A percentile compares a stretch with the other conserved stretches of the same genome.
Conservation (phyloP, 2,329 filamentous ascomycete species). For the Helicocarpus griseus region DNA sequence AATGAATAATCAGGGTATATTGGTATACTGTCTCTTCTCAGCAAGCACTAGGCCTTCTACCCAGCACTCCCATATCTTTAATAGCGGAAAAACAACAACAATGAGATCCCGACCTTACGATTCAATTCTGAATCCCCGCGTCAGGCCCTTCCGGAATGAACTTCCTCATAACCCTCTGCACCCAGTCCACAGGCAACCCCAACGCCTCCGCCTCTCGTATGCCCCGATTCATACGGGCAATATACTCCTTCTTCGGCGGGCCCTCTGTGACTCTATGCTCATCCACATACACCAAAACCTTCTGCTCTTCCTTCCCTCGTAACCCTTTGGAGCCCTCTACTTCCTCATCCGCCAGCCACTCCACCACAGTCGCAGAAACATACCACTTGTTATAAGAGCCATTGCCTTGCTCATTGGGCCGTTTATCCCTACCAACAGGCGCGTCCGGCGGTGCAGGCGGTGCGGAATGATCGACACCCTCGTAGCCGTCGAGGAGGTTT, state of each 20-base stretch:
- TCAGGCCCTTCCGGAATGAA: conserved; percentile 21
- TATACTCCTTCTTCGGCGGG: conserved; percentile 29
- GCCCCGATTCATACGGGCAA: conserved; percentile 34
- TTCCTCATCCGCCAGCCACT: conserved; percentile 21
- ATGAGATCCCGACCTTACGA: too few relatives aligned
- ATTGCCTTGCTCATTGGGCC: conserved; percentile 24
- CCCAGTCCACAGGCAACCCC: conserved; percentile 27
- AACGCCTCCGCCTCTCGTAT: conserved; percentile 28
- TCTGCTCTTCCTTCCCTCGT: conserved; percentile 12
- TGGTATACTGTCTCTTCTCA: too few relatives aligned
- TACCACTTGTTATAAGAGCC: conserved; percentile 32
- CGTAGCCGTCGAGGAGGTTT: conserved; percentile 28
- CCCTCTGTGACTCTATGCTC: conserved; percentile 26
- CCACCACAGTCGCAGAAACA: conserved; percentile 19
- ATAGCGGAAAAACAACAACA: too few relatives aligned
- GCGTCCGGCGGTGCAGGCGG: conserved; percentile 3
- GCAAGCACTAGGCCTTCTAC: too few relatives aligned
- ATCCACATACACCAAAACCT: conserved; percentile 34
- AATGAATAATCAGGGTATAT: too few relatives aligned
- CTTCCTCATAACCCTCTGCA: conserved; percentile 29
- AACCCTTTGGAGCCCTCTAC: not conserved
- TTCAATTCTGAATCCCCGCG: too few relatives aligned
- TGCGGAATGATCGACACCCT: conserved; percentile 24
- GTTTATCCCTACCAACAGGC: conserved; percentile 10
- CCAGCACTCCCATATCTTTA: too few relatives aligned